Evolutionary conservation across 1,139 yeast species (phyloP).

Genomic region (Sugiyamaella castrensis): DNA sequence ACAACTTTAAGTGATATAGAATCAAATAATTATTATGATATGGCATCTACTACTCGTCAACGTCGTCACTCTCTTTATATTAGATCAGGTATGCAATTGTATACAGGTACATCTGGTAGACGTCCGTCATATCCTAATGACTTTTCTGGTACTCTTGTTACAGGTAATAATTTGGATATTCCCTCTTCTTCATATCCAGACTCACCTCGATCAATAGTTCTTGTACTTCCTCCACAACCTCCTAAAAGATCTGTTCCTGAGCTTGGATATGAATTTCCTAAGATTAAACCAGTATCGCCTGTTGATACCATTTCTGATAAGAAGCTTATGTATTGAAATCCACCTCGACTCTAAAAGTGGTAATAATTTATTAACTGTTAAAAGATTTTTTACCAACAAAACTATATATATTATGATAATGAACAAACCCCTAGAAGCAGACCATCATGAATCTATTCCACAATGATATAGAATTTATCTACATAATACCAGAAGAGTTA

Average conservation of each 20-base stretch:
- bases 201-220: slow-evolving; percentile 24
- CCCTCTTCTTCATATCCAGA: slow-evolving; percentile 9
- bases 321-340: slow-evolving; percentile 5
- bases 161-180: slow-evolving; percentile 3
- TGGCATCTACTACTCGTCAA: slow-evolving; percentile 11
- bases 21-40: slow-evolving; percentile 1
- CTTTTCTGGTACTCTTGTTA: slow-evolving; percentile 6
- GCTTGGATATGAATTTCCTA: slow-evolving; percentile 25
- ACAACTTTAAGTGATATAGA: neutral
- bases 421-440: neutral
- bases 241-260: slow-evolving; percentile 11
- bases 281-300: slow-evolving; percentile 10
- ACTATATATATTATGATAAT: neutral
- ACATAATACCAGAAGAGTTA: no score
- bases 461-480: neutral
- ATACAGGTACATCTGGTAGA: slow-evolving; percentile 13
- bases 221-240: slow-evolving; percentile 23
- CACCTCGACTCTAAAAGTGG: neutral
- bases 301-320: slow-evolving; percentile 6
- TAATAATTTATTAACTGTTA: neutral
- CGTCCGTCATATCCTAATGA: slow-evolving; percentile 6
- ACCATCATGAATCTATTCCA: neutral
- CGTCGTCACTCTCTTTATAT: slow-evolving; percentile 25
- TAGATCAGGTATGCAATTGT: slow-evolving; percentile 21
- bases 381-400: neutral